These are phyloP conservation scores for Termitomyces sp. DNA, from an alignment of 768 basidiomycete genomes.

Conservation along the genomic window DNA sequence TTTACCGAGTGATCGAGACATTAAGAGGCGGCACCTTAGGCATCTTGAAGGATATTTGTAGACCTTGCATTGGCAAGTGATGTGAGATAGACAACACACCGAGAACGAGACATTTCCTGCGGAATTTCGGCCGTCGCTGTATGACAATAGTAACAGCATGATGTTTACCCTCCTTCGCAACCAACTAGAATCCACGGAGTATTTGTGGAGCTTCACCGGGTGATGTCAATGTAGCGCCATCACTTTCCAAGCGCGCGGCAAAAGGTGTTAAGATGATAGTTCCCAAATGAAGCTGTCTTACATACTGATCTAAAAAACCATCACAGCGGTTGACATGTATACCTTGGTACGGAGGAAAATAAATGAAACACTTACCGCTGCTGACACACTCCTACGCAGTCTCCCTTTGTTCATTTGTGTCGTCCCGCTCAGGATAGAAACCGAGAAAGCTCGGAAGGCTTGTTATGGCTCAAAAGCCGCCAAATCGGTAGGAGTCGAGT, in stretches of 20 bases:
- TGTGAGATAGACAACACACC: not conserved
- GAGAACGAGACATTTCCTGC: not conserved
- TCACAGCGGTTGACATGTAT: too few species aligned
- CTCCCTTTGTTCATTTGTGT: too few species aligned
- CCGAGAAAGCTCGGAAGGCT: too few species aligned
- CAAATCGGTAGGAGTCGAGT: too few species aligned
- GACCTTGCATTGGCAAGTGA: too few species aligned
- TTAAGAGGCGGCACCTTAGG: not conserved
- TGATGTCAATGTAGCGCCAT: not conserved
- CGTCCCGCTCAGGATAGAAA: too few species aligned
- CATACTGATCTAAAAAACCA: not conserved
- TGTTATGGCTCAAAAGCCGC: too few species aligned
- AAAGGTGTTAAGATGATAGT: not conserved
- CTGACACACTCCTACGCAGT: too few species aligned
- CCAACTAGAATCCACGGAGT: not conserved
- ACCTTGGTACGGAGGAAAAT: too few species aligned
- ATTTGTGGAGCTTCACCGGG: not conserved
- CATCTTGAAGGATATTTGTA: too few species aligned
- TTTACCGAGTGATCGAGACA: not conserved
- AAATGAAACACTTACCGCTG: too few species aligned
- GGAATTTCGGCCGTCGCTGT: too few species aligned
- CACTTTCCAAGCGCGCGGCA: not conserved
- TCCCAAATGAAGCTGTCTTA: not conserved
- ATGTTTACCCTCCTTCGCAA: not conserved
- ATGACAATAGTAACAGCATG: not conserved